phyloP scores from a whole-genome alignment of 2,329 filamentous ascomycete species.

The Basipetospora sp. region DNA sequence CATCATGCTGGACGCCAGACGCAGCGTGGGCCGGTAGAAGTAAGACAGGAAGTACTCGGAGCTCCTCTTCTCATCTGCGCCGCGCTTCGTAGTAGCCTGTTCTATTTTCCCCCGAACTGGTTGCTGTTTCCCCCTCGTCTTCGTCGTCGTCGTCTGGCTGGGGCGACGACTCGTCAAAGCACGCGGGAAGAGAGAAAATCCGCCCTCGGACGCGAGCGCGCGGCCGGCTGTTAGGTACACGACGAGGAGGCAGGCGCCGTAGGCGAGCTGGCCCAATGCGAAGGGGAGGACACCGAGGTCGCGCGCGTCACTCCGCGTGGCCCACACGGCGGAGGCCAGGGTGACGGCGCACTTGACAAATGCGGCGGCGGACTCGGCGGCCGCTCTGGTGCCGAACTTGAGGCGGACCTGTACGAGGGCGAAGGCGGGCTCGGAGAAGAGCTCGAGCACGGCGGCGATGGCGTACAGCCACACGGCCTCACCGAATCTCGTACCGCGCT shows the following conservation, averaged over 20 bases:
- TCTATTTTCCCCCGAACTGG: no score
- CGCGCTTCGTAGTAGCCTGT: background rate
- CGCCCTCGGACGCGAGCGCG: slow-evolving; percentile 36
- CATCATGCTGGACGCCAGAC: slow-evolving; percentile 67
- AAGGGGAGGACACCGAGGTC: slow-evolving; percentile 72
- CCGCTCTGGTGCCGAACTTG: slow-evolving; percentile 64
- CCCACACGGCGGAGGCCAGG: slow-evolving; percentile 54
- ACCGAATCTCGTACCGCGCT: no score
- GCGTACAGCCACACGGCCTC: slow-evolving; percentile 39
- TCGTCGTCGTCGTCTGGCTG: no score
- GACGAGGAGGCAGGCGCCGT: slow-evolving; percentile 51
- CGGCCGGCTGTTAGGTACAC: slow-evolving; percentile 56
- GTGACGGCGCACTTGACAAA: slow-evolving; percentile 62
- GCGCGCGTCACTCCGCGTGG: slow-evolving; percentile 26
- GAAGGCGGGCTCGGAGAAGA: slow-evolving; percentile 78
- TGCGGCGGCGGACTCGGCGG: slow-evolving; percentile 71
- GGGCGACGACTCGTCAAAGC: slow-evolving; percentile 8
- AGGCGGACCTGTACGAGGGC: slow-evolving; percentile 72
- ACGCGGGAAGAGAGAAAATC: slow-evolving; percentile 53
- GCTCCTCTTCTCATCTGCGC: background rate
- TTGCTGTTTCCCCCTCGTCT: background rate
- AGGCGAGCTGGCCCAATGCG: slow-evolving; percentile 69
- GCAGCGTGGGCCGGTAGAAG: slow-evolving; percentile 57
- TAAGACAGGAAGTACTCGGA: slow-evolving; percentile 36
- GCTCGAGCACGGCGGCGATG: slow-evolving; percentile 50